A percentile compares a stretch with the other conserved stretches of the same genome.
phyloP scores from a whole-genome alignment of 139 green algal genomes.

The Klebsormidium nitens region DNA sequence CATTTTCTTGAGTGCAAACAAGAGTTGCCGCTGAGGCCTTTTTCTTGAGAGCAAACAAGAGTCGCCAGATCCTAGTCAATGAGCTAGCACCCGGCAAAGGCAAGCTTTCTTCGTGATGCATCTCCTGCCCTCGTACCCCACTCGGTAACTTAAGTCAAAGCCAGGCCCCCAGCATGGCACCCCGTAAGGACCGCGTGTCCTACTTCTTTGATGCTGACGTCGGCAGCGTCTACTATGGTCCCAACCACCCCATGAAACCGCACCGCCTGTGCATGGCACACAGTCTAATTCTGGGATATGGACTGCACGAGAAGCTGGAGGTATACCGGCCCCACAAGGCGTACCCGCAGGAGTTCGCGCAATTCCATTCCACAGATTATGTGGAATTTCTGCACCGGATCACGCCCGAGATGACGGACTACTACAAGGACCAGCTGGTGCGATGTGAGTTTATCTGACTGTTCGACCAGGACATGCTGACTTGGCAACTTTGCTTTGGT shows the following conservation, averaged over 20 bases:
- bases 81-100: too few relatives aligned
- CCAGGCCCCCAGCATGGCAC: constrained; percentile 1
- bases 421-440: constrained; percentile 47
- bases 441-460: constrained; percentile 41
- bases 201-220: constrained; percentile 43
- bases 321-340: constrained; percentile 55
- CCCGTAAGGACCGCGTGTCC: constrained; percentile 22
- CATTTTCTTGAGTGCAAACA: too few relatives aligned
- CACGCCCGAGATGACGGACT: constrained; percentile 57
- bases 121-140: too few relatives aligned
- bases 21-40: too few relatives aligned
- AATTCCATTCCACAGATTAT: constrained; percentile 77
- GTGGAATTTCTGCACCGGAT: constrained; percentile 67
- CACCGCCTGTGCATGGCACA: constrained; percentile 92
- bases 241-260: constrained; percentile 98
- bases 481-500: too few relatives aligned
- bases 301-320: constrained; percentile 64
- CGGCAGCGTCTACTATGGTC: constrained; percentile 78
- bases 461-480: too few relatives aligned
- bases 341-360: constrained; percentile 68
- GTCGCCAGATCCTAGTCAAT: too few relatives aligned
- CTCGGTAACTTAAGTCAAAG: too few relatives aligned
- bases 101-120: too few relatives aligned
- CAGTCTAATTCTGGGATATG: constrained; percentile 87
- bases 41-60: too few relatives aligned